Evolutionary conservation across 1,284 basidiomycete species (phyloP), one percentile per base, ranked within the genome.

Genomic region (Papiliotrema fonsecae): DNA sequence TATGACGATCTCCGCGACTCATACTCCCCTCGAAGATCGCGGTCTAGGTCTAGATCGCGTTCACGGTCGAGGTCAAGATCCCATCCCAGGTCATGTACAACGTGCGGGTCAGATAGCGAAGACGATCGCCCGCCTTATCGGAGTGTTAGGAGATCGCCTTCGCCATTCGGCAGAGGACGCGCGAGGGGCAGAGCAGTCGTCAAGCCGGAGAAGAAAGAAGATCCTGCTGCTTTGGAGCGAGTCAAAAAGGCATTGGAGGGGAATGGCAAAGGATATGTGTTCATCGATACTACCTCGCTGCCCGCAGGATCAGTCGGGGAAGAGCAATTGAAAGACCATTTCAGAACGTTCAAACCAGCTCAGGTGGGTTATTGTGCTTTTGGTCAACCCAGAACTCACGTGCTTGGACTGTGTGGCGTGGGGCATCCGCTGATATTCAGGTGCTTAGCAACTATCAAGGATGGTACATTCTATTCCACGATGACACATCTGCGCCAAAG

Each of bases 381-480:
- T 34, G 11, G 27, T 28, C 22, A 11, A 32, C 21, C 32, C 37
- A 6, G 14, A n/a, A 21, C 44, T 54, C 35, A 56, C 18, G n/a
- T 31, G n/a, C n/a, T n/a, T n/a, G n/a, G n/a, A n/a, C n/a, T n/a
- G n/a, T n/a, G n/a, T n/a, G n/a, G n/a, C n/a, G n/a, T n/a, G n/a
- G n/a, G n/a, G n/a, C n/a, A n/a, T n/a, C n/a, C n/a, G n/a, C n/a
- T n/a, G n/a, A n/a, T n/a, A n/a, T n/a, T n/a, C 31, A 64, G 54
- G 60, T 71, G 4, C 46, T 68, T 18, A 49, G 50, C 50, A 62
- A 53, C 30, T 50, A 54, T 26, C 44, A 44, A n/a, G 72, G 70
- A 11, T 73, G 70, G 67, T 69, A 70, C 44, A 55, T 72, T 19
- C 59, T 73, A 28, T 73, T 73, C 48, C 27, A 45, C 16, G 63